phyloP scores from a whole-genome alignment of 257 asterid genomes.

The Gynochthodes officinalis region DNA sequence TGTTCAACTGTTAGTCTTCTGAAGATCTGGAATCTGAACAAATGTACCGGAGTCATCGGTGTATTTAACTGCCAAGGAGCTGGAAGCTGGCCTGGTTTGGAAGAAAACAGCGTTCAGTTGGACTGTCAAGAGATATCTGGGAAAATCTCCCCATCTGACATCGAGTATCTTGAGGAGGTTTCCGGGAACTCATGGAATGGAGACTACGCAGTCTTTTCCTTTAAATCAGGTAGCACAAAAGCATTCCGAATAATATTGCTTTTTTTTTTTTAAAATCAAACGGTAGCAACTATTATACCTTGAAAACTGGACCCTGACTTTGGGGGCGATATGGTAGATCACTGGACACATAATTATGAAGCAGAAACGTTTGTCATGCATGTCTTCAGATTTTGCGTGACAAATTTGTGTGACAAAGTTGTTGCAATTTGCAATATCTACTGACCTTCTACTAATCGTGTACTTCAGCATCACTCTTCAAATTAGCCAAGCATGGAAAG shows the following conservation, averaged over 20 bases:
- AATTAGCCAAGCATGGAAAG: constrained; percentile 24
- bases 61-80: constrained; percentile 66
- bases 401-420: too few species aligned
- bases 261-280: not conserved
- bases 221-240: constrained; percentile 40
- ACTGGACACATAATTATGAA: too few species aligned
- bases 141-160: constrained; percentile 42
- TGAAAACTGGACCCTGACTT: too few species aligned
- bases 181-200: constrained; percentile 28
- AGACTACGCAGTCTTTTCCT: constrained; percentile 52
- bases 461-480: not conserved
- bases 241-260: too few species aligned
- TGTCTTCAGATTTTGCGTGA: too few species aligned
- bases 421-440: too few species aligned
- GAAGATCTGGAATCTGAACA: constrained; percentile 59
- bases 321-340: too few species aligned
- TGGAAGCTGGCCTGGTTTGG: constrained; percentile 49
- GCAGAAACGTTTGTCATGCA: too few species aligned
- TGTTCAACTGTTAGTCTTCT: constrained; percentile 29
- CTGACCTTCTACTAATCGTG: not conserved
- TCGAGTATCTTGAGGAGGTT: constrained; percentile 40
- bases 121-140: constrained; percentile 33
- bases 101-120: constrained; percentile 16
- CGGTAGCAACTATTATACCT: not conserved
- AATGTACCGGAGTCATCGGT: constrained; percentile 46